These are phyloP conservation scores for Gymnopilus junonius DNA, from an alignment of 768 basidiomycete species.

Conservation along the genomic window DNA sequence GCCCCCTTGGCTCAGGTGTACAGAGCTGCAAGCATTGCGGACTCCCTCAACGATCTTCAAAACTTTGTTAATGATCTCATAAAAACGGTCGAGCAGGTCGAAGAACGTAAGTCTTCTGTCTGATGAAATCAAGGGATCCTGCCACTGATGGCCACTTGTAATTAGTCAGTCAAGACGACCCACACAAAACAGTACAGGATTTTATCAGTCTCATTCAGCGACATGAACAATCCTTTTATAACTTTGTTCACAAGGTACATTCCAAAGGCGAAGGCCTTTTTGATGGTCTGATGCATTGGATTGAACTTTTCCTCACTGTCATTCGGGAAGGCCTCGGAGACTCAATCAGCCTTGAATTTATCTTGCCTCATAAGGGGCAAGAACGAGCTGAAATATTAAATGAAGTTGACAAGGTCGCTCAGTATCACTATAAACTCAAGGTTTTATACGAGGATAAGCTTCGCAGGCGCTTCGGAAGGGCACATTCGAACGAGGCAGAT, in stretches of 20 bases:
- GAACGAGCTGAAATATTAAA: slow-evolving; percentile 78
- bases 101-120: slow-evolving; percentile 71
- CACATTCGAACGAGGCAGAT: slow-evolving; percentile 56
- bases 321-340: slow-evolving; percentile 87
- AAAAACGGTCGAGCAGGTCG: slow-evolving; percentile 88
- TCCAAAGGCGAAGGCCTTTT: slow-evolving; percentile 95
- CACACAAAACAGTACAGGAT: slow-evolving; percentile 83
- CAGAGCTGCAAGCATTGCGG: slow-evolving; percentile 94
- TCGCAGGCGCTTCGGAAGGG: slow-evolving; percentile 79
- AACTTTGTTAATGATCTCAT: slow-evolving; percentile 96
- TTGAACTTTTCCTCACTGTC: slow-evolving; percentile 91
- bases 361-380: slow-evolving; percentile 81
- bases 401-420: slow-evolving; percentile 88
- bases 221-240: slow-evolving; percentile 95
- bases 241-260: slow-evolving; percentile 98
- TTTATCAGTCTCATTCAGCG: slow-evolving; percentile 94
- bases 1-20: slow-evolving; percentile 96
- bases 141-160: background rate
- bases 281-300: slow-evolving; percentile 94
- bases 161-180: slow-evolving; percentile 82
- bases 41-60: slow-evolving; percentile 90
- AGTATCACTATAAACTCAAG: slow-evolving; percentile 95
- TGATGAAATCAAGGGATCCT: slow-evolving; percentile 3
- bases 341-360: slow-evolving; percentile 81
- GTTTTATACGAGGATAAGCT: slow-evolving; percentile 91